A percentile compares a stretch with the other conserved stretches of the same genome.
phyloP scores from a whole-genome alignment of 202 grass and related monocot genomes.

The Zizania palustris region DNA sequence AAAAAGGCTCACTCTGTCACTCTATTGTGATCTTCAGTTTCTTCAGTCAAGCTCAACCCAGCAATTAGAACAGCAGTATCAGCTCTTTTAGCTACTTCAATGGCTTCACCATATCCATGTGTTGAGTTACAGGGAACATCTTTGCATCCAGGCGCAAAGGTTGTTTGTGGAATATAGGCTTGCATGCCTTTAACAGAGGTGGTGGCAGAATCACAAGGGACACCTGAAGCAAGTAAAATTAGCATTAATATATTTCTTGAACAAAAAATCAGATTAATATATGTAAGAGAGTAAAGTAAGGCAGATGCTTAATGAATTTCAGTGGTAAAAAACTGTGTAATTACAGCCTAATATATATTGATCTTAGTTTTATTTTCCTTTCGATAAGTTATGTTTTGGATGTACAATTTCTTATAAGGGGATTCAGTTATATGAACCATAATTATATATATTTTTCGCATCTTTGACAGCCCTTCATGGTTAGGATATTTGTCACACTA shows the following conservation, averaged over 20 bases:
- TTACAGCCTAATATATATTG: slow-evolving; percentile 38
- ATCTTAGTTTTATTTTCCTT: neutral
- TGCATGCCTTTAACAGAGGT: slow-evolving; percentile 71
- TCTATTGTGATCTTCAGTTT: slow-evolving; percentile 78
- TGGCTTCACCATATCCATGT: slow-evolving; percentile 60
- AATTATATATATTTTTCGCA: too few species aligned
- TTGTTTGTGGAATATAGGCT: slow-evolving; percentile 56
- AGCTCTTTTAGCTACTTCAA: slow-evolving; percentile 55
- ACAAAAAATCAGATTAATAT: slow-evolving; percentile 9
- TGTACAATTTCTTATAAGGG: neutral
- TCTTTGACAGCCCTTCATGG: too few species aligned
- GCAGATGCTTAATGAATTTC: neutral
- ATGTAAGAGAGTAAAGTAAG: slow-evolving; percentile 4
- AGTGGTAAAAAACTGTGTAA: slow-evolving; percentile 69
- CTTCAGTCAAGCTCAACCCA: slow-evolving; percentile 85
- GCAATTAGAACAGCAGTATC: slow-evolving; percentile 68
- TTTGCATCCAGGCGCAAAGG: slow-evolving; percentile 60
- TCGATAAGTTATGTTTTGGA: slow-evolving; percentile 18
- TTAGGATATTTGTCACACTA: too few species aligned
- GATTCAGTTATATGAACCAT: too few species aligned
- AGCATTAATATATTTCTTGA: slow-evolving; percentile 20
- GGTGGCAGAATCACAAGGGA: slow-evolving; percentile 56
- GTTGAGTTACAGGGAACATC: slow-evolving; percentile 60
- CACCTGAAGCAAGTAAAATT: slow-evolving; percentile 52
- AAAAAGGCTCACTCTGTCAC: slow-evolving; percentile 77